Evolutionary conservation across 2,329 filamentous ascomycete species (phyloP).

Genomic region (Fusarium subglutinans): DNA sequence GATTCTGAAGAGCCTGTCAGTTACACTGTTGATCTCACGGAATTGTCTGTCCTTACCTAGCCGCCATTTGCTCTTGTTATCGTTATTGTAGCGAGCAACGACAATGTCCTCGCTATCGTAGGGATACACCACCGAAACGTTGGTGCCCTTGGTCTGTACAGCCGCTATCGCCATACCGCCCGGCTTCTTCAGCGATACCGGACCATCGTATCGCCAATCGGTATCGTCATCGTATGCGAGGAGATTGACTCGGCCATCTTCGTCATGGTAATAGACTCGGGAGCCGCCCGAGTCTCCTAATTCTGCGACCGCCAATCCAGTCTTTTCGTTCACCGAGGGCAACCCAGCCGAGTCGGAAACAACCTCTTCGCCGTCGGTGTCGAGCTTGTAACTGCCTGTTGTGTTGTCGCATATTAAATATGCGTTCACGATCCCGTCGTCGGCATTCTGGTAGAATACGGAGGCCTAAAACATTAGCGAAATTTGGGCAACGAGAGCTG

Average conservation of each 20-base stretch:
- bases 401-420: constrained; percentile 22
- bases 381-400: constrained; percentile 21
- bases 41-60: not conserved
- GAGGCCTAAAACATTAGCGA: constrained; percentile 12
- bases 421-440: constrained; percentile 19
- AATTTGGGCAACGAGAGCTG: rapidly evolving
- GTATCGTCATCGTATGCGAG: constrained; percentile 36
- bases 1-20: constrained; percentile 11
- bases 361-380: constrained; percentile 6
- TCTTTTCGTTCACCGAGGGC: constrained; percentile 30
- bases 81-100: constrained; percentile 1
- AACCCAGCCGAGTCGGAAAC: constrained; percentile 7
- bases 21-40: no score
- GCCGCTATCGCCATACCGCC: constrained; percentile 10
- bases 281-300: constrained; percentile 30
- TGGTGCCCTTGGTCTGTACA: constrained; percentile 12
- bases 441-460: constrained; percentile 24
- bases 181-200: constrained; percentile 15
- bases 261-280: constrained; percentile 32
- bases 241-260: constrained; percentile 18
- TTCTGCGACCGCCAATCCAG: constrained; percentile 24
- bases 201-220: constrained; percentile 31
- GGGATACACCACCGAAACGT: constrained; percentile 29
- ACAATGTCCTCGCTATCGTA: constrained; percentile 27
- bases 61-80: constrained; percentile 22